Percentiles rank a stretch among this genome's conserved stretches.
Evolutionary conservation across 1,284 basidiomycete genomes (phyloP).

Genomic region (Pterula multifida): DNA sequence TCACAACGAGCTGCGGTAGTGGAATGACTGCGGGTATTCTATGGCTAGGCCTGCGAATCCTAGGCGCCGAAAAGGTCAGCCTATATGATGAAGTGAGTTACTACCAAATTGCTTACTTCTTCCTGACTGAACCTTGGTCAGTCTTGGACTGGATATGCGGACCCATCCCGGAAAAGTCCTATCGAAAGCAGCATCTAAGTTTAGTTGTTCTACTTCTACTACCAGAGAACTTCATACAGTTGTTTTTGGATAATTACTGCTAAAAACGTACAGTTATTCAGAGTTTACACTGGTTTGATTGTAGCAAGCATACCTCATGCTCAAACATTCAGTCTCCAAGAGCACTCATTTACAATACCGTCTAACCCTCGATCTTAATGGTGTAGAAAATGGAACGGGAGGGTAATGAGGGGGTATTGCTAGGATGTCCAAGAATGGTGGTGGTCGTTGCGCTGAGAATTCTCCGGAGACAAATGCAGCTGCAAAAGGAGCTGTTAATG

Average conservation of each 20-base stretch:
- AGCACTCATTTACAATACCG: not conserved
- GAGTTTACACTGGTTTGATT: not conserved
- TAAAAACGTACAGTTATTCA: too few relatives aligned
- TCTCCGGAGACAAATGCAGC: slow-evolving; percentile 43
- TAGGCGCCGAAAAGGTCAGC: slow-evolving; percentile 47
- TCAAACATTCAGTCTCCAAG: not conserved
- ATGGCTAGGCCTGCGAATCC: slow-evolving; percentile 74
- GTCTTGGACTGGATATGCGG: slow-evolving; percentile 81
- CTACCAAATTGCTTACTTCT: slow-evolving; percentile 6
- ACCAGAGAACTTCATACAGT: too few relatives aligned
- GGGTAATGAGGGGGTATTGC: not conserved
- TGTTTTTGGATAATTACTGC: too few relatives aligned
- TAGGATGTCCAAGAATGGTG: slow-evolving; percentile 59
- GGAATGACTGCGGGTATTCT: slow-evolving; percentile 96
- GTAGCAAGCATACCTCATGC: not conserved
- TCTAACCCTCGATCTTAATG: not conserved
- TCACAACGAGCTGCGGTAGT: slow-evolving; percentile 76
- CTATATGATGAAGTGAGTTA: slow-evolving; percentile 76
- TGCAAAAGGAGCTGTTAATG: slow-evolving; percentile 12
- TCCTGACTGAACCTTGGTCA: slow-evolving; percentile 17
- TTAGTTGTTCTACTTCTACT: not conserved
- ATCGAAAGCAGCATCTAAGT: not conserved
- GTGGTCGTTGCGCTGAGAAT: slow-evolving; percentile 28
- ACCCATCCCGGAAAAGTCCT: not conserved
- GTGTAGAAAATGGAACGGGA: not conserved